Percentiles rank a stretch among this genome's conserved stretches.
phyloP scores from a whole-genome alignment of 1,139 yeast genomes.

The Maudiozyma humilis region DNA sequence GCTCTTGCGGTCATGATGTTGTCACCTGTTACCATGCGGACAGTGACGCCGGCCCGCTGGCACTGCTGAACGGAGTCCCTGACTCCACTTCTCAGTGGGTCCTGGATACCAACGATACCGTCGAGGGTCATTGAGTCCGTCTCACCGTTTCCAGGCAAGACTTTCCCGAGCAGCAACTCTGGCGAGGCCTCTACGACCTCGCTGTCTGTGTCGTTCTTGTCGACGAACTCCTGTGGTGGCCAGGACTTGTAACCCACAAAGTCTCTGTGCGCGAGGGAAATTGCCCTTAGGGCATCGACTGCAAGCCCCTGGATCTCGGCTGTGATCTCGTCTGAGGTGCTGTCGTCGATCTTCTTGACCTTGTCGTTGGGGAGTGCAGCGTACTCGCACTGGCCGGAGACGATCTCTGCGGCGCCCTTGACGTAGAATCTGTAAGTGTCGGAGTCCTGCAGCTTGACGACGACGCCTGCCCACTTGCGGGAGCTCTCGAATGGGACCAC shows the following conservation, averaged over 20 bases:
- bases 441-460: slow-evolving; percentile 38
- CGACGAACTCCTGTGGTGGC: slow-evolving; percentile 52
- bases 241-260: slow-evolving; percentile 43
- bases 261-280: slow-evolving; percentile 75
- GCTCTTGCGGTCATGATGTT: slow-evolving; percentile 84
- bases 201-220: slow-evolving; percentile 23
- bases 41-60: slow-evolving; percentile 83
- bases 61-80: slow-evolving; percentile 79
- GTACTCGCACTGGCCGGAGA: slow-evolving; percentile 52
- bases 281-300: slow-evolving; percentile 70
- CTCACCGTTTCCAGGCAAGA: slow-evolving; percentile 10
- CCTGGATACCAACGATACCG: slow-evolving; percentile 83
- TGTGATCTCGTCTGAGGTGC: slow-evolving; percentile 29
- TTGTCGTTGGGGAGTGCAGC: slow-evolving; percentile 33
- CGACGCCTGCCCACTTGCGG: slow-evolving; percentile 86
- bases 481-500: slow-evolving; percentile 86
- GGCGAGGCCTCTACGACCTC: slow-evolving; percentile 41
- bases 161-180: slow-evolving; percentile 36
- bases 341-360: slow-evolving; percentile 22
- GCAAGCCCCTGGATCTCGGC: slow-evolving; percentile 59
- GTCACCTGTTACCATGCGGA: slow-evolving; percentile 97
- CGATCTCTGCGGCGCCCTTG: slow-evolving; percentile 93
- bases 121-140: slow-evolving; percentile 45
- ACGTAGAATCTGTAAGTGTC: slow-evolving; percentile 55
- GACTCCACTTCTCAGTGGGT: slow-evolving; percentile 90